Conservation (phyloP, 768 basidiomycete species). For the Cytidiella melzeri region DNA sequence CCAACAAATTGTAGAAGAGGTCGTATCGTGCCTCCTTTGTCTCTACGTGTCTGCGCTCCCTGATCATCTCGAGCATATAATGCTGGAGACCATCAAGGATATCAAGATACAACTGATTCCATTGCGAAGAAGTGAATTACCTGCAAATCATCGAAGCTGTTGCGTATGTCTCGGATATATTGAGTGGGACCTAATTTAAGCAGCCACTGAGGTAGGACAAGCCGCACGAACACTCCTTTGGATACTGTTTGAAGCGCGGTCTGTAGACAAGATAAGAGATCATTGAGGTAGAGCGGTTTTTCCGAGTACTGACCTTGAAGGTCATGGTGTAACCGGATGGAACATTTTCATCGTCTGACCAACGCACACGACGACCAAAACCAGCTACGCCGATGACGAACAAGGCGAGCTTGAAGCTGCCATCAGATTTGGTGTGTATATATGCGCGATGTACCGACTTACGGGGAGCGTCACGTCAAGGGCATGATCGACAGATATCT, state of each 20-base stretch:
- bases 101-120: background rate
- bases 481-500: conserved; percentile 38
- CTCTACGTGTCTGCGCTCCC: conserved; percentile 31
- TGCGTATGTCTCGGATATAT: conserved; percentile 16
- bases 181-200: conserved; percentile 18
- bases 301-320: conserved; percentile 21
- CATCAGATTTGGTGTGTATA: background rate
- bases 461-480: conserved; percentile 52
- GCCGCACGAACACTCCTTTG: conserved; percentile 18
- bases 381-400: conserved; percentile 53
- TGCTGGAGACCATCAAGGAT: conserved; percentile 18
- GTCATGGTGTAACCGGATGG: conserved; percentile 35
- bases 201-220: conserved; percentile 23
- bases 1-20: conserved; percentile 46
- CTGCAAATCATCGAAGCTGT: conserved; percentile 25
- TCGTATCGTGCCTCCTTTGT: conserved; percentile 39
- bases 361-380: conserved; percentile 46
- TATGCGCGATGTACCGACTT: conserved; percentile 6
- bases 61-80: conserved; percentile 53
- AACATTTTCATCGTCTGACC: conserved; percentile 36
- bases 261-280: conserved; percentile 3
- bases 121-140: conserved; percentile 8
- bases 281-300: background rate
- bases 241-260: conserved; percentile 26
- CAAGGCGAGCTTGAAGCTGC: conserved; percentile 40